These are phyloP conservation scores for Graphilbum fragrans DNA, from an alignment of 2,329 filamentous ascomycete genomes.

Conservation along the genomic window DNA sequence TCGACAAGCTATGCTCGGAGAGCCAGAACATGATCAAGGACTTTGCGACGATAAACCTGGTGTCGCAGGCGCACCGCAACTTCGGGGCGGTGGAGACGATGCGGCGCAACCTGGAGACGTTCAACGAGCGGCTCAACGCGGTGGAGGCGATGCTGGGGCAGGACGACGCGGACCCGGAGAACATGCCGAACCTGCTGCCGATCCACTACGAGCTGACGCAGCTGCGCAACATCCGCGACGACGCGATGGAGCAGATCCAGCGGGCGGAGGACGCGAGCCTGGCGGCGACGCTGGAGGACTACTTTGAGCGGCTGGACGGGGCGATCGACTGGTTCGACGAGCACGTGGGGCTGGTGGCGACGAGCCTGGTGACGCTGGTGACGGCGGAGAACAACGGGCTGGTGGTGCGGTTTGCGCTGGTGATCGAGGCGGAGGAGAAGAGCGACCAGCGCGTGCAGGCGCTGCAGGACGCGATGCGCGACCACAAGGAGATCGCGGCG, in stretches of 20 bases:
- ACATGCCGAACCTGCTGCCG: conserved; percentile 81
- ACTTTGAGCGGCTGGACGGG: conserved; percentile 76
- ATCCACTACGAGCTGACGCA: conserved; percentile 89
- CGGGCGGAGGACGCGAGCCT: conserved; percentile 60
- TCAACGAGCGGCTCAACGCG: conserved; percentile 62
- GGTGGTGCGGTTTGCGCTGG: conserved; percentile 80
- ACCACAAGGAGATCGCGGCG: conserved; percentile 88
- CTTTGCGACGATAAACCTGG: conserved; percentile 83
- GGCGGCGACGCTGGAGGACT: conserved; percentile 75
- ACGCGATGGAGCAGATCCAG: conserved; percentile 92
- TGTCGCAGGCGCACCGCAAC: conserved; percentile 91
- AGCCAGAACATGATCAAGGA: conserved; percentile 96
- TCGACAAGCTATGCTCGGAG: conserved; percentile 93
- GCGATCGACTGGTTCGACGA: conserved; percentile 93
- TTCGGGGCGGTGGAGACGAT: conserved; percentile 90
- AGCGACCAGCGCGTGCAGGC: conserved; percentile 87
- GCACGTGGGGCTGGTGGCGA: conserved; percentile 76
- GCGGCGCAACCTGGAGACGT: conserved; percentile 80
- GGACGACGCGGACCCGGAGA: conserved; percentile 76
- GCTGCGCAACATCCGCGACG: conserved; percentile 85
- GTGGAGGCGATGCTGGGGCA: conserved; percentile 70
- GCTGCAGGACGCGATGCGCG: conserved; percentile 84
- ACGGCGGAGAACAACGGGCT: conserved; percentile 78
- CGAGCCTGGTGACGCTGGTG: conserved; percentile 81
- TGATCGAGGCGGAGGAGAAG: conserved; percentile 93